Percentiles rank a stretch among this genome's conserved stretches.
Evolutionary conservation across 805 yeast genomes (phyloP).

Genomic region (Starmerella apicola): DNA sequence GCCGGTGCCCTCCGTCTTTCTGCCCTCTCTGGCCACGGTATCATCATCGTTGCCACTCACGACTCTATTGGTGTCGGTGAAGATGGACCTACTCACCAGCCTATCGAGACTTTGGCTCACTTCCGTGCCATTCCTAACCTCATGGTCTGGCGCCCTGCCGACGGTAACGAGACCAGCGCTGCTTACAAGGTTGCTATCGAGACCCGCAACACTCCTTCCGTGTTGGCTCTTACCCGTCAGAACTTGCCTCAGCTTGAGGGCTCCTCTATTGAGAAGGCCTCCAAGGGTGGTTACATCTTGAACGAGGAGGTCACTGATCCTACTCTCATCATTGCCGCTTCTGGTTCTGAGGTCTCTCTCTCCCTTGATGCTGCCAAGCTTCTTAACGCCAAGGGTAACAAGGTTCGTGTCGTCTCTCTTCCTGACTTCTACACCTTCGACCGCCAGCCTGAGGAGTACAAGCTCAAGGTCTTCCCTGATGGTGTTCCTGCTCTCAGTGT

Average conservation of each 20-base stretch:
- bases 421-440: slow-evolving; percentile 91
- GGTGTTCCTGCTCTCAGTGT: slow-evolving; percentile 86
- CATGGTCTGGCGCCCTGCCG: slow-evolving; percentile 42
- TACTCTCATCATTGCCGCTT: slow-evolving; percentile 66
- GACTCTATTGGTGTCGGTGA: slow-evolving; percentile 49
- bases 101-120: slow-evolving; percentile 40
- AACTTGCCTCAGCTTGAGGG: slow-evolving; percentile 84
- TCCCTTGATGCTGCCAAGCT: slow-evolving; percentile 72
- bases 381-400: slow-evolving; percentile 50
- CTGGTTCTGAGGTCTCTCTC: slow-evolving; percentile 89
- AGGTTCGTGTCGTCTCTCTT: slow-evolving; percentile 75
- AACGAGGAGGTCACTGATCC: slow-evolving; percentile 45
- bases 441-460: slow-evolving; percentile 67
- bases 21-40: slow-evolving; percentile 36
- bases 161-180: slow-evolving; percentile 41
- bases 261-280: slow-evolving; percentile 79
- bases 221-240: slow-evolving; percentile 68
- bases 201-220: slow-evolving; percentile 49
- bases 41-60: slow-evolving; percentile 44
- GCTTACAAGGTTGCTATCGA: slow-evolving; percentile 48
- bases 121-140: slow-evolving; percentile 41
- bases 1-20: slow-evolving; percentile 42
- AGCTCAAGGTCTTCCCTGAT: slow-evolving; percentile 81
- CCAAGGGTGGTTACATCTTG: slow-evolving; percentile 87
- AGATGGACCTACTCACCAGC: slow-evolving; percentile 50